A percentile compares a stretch with the other conserved stretches of the same genome.
Evolutionary conservation across 768 basidiomycete genomes (phyloP).

Genomic region (Psilocybe sp.): DNA sequence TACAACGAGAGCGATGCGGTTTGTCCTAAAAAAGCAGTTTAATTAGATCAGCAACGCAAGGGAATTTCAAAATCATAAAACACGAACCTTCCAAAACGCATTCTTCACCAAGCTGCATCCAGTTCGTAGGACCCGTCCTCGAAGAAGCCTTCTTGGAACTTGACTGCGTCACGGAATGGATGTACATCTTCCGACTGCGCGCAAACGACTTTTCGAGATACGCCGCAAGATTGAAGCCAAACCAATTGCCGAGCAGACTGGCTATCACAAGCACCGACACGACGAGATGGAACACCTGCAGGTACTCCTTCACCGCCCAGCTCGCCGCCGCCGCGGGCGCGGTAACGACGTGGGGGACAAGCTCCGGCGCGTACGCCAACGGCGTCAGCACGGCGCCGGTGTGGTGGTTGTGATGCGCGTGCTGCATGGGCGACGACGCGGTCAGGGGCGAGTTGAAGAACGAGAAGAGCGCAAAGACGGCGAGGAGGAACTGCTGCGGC

Average conservation of each 20-base stretch:
- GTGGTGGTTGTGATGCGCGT: conserved; percentile 51
- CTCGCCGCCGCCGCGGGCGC: conserved; percentile 16
- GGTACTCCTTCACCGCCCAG: conserved; percentile 49
- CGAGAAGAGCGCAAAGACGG: conserved; percentile 80
- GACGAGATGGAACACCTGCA: conserved; percentile 65
- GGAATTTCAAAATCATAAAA: conserved; percentile 1
- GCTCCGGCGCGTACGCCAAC: conserved; percentile 30
- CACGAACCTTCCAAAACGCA: conserved; percentile 31
- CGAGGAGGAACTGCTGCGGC: conserved; percentile 70
- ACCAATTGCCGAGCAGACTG: conserved; percentile 43
- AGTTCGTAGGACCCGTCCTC: conserved; percentile 17
- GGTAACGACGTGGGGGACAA: conserved; percentile 22
- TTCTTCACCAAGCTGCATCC: conserved; percentile 29
- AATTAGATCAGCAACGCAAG: conserved; percentile 1
- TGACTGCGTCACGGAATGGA: background rate
- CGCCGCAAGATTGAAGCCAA: conserved; percentile 25
- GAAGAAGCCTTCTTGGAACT: conserved; percentile 2
- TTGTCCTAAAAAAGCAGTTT: conserved; percentile 15
- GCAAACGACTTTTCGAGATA: conserved; percentile 12
- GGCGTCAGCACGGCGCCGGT: conserved; percentile 53
- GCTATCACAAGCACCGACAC: conserved; percentile 63
- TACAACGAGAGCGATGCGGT: conserved; percentile 25
- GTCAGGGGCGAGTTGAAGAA: conserved; percentile 79
- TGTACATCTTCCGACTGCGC: conserved; percentile 9
- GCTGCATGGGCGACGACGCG: conserved; percentile 30